Evolutionary conservation across 768 basidiomycete genomes (phyloP).

Genomic region (Rhizopogon roseolus): DNA sequence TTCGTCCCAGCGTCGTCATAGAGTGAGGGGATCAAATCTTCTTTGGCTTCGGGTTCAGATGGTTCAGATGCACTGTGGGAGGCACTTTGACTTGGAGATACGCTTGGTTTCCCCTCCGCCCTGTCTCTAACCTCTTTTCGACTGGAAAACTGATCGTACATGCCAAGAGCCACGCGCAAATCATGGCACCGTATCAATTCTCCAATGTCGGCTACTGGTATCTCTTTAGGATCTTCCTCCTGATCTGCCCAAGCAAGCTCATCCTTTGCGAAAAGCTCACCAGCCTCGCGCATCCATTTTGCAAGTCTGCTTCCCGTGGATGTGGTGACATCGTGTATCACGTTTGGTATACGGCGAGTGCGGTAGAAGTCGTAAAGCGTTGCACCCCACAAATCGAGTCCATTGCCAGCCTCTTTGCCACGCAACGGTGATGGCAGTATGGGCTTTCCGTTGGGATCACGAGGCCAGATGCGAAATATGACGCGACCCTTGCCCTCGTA

Average conservation of each 20-base stretch:
- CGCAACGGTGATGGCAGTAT: background rate
- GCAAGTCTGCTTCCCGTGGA: constrained; percentile 18
- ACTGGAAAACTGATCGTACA: background rate
- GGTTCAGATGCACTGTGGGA: too few relatives aligned
- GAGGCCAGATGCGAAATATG: constrained; percentile 19
- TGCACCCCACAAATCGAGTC: constrained; percentile 16
- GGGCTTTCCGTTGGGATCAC: constrained; percentile 10
- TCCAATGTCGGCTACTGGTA: constrained; percentile 12
- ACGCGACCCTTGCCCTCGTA: constrained; percentile 6
- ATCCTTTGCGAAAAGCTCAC: constrained; percentile 6
- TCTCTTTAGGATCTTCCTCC: constrained; percentile 17
- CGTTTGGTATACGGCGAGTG: constrained; percentile 4
- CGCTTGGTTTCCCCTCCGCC: background rate
- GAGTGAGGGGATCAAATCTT: background rate
- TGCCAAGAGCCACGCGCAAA: background rate
- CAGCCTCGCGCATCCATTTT: constrained; percentile 4
- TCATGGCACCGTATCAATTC: constrained; percentile 11
- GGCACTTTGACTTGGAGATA: too few relatives aligned
- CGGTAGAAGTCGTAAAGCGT: constrained; percentile 21
- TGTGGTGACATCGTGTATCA: background rate
- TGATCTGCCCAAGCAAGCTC: constrained; percentile 17
- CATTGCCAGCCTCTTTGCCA: constrained; percentile 15
- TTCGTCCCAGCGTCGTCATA: background rate
- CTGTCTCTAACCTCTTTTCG: background rate
- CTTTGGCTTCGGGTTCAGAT: background rate